phyloP scores from a whole-genome alignment of 2,329 filamentous ascomycete species.

The Pseudovirgaria hyperparasitica region DNA sequence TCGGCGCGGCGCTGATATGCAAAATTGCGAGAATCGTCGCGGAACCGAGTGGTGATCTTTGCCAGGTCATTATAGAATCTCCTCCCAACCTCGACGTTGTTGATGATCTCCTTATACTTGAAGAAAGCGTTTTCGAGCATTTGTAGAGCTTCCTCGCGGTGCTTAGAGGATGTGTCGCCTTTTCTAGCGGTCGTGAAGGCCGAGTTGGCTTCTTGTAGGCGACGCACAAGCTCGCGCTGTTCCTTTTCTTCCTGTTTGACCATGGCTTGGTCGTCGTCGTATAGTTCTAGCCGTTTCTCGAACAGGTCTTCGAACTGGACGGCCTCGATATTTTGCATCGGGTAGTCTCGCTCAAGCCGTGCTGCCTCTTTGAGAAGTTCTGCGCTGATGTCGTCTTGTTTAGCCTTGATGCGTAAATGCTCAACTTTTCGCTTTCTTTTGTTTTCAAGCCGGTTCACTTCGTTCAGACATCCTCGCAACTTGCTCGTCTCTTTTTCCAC shows the following conservation, averaged over 20 bases:
- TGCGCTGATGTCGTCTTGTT: slow-evolving; percentile 72
- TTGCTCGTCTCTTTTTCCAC: slow-evolving; percentile 68
- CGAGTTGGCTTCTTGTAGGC: slow-evolving; percentile 62
- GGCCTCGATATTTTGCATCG: slow-evolving; percentile 71
- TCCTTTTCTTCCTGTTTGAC: slow-evolving; percentile 61
- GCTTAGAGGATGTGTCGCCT: slow-evolving; percentile 53
- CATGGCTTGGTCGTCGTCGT: slow-evolving; percentile 64
- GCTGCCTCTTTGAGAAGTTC: slow-evolving; percentile 75
- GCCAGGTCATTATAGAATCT: slow-evolving; percentile 97
- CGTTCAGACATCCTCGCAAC: slow-evolving; percentile 70
- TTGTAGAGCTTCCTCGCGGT: slow-evolving; percentile 79
- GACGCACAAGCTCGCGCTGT: slow-evolving; percentile 57
- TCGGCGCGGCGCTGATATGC: slow-evolving; percentile 70
- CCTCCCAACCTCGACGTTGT: slow-evolving; percentile 76
- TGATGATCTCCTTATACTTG: slow-evolving; percentile 93
- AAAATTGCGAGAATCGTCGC: slow-evolving; percentile 69
- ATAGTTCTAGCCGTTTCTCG: slow-evolving; percentile 66
- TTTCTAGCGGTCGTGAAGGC: slow-evolving; percentile 63
- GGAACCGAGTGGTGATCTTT: slow-evolving; percentile 72
- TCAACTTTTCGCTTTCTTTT: slow-evolving; percentile 70
- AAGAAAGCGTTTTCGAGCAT: slow-evolving; percentile 81
- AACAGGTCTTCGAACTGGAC: slow-evolving; percentile 90
- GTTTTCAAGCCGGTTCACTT: slow-evolving; percentile 72
- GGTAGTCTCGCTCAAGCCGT: slow-evolving; percentile 73
- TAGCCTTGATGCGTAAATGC: slow-evolving; percentile 62